These are phyloP conservation scores for Leptographium lundbergii DNA, from an alignment of 2,329 filamentous ascomycete species.

Conservation along the genomic window DNA sequence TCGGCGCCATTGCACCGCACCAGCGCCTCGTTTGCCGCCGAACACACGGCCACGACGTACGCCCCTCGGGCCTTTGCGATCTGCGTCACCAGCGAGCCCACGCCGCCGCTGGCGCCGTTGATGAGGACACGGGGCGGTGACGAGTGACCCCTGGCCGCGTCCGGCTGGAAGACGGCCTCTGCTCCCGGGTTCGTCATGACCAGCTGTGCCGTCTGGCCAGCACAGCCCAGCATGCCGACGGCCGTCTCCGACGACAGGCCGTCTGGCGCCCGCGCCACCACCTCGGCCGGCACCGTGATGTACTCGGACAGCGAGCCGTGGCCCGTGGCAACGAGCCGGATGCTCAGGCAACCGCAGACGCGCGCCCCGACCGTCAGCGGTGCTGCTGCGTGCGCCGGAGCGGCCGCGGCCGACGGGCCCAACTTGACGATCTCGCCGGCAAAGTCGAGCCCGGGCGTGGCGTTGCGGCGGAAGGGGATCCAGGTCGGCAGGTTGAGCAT, in stretches of 20 bases:
- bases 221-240: constrained; percentile 20
- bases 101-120: constrained; percentile 38
- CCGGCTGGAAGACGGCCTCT: background rate
- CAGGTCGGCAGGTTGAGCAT: constrained; percentile 18
- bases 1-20: constrained; percentile 34
- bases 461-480: constrained; percentile 18
- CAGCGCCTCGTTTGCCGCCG: constrained; percentile 29
- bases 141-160: background rate
- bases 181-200: constrained; percentile 15
- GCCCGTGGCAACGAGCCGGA: constrained; percentile 16
- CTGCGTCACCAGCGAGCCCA: constrained; percentile 34
- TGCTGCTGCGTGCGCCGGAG: background rate
- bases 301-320: constrained; percentile 23
- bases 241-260: constrained; percentile 14
- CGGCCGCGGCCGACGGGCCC: constrained; percentile 10
- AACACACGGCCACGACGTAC: constrained; percentile 34
- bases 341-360: constrained; percentile 20
- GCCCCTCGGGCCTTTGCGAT: constrained; percentile 28
- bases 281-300: constrained; percentile 18
- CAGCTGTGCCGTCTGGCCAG: constrained; percentile 21
- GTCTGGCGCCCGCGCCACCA: constrained; percentile 17
- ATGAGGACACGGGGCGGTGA: constrained; percentile 29
- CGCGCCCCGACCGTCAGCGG: constrained; percentile 14
- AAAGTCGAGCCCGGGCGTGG: constrained; percentile 23
- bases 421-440: constrained; percentile 19